Conservation (phyloP, 305 asterid genomes). For the Euphrasia arctica region DNA sequence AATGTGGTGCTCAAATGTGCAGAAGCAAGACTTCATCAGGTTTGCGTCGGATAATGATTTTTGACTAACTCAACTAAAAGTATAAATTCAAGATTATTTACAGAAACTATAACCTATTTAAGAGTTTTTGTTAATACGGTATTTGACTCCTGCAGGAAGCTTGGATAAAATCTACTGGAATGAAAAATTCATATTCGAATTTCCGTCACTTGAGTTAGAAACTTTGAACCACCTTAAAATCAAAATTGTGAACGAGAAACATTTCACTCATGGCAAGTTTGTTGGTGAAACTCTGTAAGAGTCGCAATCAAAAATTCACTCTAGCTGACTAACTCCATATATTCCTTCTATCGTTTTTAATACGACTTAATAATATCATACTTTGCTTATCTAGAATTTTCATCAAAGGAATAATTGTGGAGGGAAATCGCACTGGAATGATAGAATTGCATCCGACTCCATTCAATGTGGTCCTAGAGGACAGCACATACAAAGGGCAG, state of each 20-base stretch:
- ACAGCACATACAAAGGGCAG: constrained; percentile 63
- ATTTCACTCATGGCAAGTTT: constrained; percentile 39
- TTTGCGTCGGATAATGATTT: constrained; percentile 3
- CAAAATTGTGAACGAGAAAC: constrained; percentile 54
- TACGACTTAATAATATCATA: not conserved
- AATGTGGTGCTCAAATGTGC: constrained; percentile 57
- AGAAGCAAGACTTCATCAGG: constrained; percentile 66
- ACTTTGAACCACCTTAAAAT: constrained; percentile 51
- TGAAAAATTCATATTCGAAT: constrained; percentile 48
- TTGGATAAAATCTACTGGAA: constrained; percentile 57
- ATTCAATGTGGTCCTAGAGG: constrained; percentile 68
- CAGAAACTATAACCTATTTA: not conserved
- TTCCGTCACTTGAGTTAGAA: constrained; percentile 42
- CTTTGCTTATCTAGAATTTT: constrained; percentile 39
- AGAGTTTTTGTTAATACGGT: not conserved
- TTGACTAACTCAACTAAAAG: too few relatives aligned
- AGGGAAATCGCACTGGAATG: constrained; percentile 44
- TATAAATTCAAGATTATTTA: too few relatives aligned
- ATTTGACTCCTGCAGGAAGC: constrained; percentile 34
- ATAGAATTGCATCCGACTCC: constrained; percentile 54
- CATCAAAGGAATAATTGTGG: constrained; percentile 55
- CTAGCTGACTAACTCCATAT: not conserved
- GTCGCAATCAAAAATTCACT: not conserved
- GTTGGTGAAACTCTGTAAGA: constrained; percentile 69
- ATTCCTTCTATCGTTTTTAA: not conserved